These are phyloP conservation scores for Trichoderma hamatum DNA, from an alignment of 2,329 filamentous ascomycete genomes.

Conservation along the genomic window DNA sequence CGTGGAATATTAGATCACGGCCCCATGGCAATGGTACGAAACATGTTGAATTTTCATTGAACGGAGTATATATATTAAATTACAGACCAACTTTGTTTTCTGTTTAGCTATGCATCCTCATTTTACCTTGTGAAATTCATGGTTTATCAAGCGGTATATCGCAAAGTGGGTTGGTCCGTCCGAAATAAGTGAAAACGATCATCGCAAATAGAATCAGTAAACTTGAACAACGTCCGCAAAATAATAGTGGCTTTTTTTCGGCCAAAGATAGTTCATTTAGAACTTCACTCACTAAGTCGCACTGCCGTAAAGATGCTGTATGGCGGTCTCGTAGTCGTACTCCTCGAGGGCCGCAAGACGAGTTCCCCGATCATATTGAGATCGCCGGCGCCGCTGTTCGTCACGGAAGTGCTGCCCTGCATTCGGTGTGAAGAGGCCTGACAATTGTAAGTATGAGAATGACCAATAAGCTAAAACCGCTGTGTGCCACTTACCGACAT, in stretches of 20 bases:
- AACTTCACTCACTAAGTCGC: slow-evolving; percentile 13
- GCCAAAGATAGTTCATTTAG: neutral
- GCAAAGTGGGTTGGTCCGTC: slow-evolving; percentile 24
- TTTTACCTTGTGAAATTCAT: slow-evolving; percentile 28
- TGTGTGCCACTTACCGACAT: slow-evolving; percentile 65
- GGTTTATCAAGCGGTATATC: slow-evolving; percentile 28
- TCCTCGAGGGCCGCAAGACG: slow-evolving; percentile 70
- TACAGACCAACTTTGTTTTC: slow-evolving; percentile 10
- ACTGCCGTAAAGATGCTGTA: slow-evolving; percentile 45
- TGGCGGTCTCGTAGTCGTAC: slow-evolving; percentile 53
- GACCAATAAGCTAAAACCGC: neutral
- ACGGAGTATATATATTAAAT: slow-evolving; percentile 16
- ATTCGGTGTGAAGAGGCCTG: slow-evolving; percentile 79
- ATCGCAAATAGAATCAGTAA: slow-evolving; percentile 24
- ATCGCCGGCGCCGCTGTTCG: slow-evolving; percentile 74
- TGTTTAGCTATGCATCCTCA: slow-evolving; percentile 26
- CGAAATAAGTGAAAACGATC: slow-evolving; percentile 15
- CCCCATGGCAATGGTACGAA: slow-evolving; percentile 16
- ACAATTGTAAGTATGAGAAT: neutral
- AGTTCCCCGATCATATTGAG: slow-evolving; percentile 81
- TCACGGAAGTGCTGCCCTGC: slow-evolving; percentile 72
- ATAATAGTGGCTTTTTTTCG: neutral
- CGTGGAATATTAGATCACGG: neutral
- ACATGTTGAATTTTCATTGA: neutral
- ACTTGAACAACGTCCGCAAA: slow-evolving; percentile 13